Evolutionary conservation across 2,329 filamentous ascomycete species (phyloP).

Genomic region (Colletotrichum scovillei): DNA sequence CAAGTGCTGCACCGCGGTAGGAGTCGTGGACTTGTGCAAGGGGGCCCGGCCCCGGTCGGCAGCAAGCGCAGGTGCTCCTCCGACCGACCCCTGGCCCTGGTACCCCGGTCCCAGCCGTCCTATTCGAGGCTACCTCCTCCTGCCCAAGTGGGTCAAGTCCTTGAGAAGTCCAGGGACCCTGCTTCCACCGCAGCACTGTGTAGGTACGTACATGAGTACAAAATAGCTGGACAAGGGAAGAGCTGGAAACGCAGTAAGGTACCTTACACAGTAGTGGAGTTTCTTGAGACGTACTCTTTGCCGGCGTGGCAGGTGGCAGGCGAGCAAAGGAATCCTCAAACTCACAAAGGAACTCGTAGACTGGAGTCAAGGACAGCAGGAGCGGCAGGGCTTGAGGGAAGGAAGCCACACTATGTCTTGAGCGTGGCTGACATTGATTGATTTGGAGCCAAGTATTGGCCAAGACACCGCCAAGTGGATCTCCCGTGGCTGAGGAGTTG

Average conservation of each 20-base stretch:
- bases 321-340: neutral
- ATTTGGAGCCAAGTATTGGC: slow-evolving; percentile 8
- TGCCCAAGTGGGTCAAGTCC: slow-evolving; percentile 7
- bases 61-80: slow-evolving; percentile 1
- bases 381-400: neutral
- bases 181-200: no score
- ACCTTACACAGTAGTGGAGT: neutral
- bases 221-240: neutral
- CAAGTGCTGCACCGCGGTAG: neutral
- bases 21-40: neutral
- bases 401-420: neutral
- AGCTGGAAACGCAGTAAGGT: neutral
- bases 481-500: slow-evolving; percentile 3
- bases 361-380: neutral
- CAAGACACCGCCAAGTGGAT: neutral
- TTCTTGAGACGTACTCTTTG: neutral
- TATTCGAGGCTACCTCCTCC: slow-evolving; percentile 20
- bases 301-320: neutral
- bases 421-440: slow-evolving; percentile 6
- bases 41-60: neutral
- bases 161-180: no score
- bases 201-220: no score
- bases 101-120: slow-evolving; percentile 9
- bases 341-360: neutral
- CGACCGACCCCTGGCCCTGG: neutral